A percentile compares a stretch with the other conserved stretches of the same genome.
phyloP scores from a whole-genome alignment of 352 stramenopile genomes.

The Thraustochytrium striatum region DNA sequence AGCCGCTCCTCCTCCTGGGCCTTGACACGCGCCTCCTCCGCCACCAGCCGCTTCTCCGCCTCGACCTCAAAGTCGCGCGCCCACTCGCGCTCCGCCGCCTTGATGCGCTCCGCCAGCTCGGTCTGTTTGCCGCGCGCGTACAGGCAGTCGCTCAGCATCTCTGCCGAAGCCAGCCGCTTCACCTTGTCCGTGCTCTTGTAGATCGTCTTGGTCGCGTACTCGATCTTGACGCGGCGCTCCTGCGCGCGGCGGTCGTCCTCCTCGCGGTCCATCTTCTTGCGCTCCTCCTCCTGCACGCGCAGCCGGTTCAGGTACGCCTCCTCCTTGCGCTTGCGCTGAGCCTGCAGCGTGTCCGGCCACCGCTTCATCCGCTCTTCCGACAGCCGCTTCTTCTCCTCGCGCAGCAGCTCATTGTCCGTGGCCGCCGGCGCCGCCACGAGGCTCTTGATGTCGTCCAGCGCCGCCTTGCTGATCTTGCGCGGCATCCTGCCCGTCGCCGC shows the following conservation, averaged over 20 bases:
- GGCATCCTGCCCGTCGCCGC: constrained; percentile 5
- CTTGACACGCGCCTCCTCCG: constrained; percentile 61
- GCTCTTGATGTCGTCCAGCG: constrained; percentile 66
- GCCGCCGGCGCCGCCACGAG: constrained; percentile 66
- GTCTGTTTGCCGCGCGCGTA: constrained; percentile 73
- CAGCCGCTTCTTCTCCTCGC: constrained; percentile 65
- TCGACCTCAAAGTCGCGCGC: constrained; percentile 44
- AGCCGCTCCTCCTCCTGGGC: constrained; percentile 58
- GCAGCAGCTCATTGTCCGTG: constrained; percentile 67
- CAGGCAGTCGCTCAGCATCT: constrained; percentile 75
- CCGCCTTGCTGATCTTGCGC: constrained; percentile 55
- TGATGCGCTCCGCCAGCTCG: constrained; percentile 65
- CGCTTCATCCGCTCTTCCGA: constrained; percentile 71
- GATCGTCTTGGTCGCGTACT: constrained; percentile 71
- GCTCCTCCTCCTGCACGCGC: constrained; percentile 48
- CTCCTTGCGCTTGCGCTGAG: constrained; percentile 78
- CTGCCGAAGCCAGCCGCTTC: constrained; percentile 77
- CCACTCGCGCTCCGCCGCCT: constrained; percentile 56
- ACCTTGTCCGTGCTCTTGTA: constrained; percentile 86
- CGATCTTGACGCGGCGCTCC: constrained; percentile 71
- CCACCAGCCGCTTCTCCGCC: constrained; percentile 55
- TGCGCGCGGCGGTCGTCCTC: constrained; percentile 68
- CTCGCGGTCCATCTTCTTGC: constrained; percentile 80
- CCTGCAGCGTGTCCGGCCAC: constrained; percentile 85
- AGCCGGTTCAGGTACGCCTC: constrained; percentile 12